Evolutionary conservation across 345 rosid species (phyloP), one percentile per base, ranked within the genome.

Genomic region (Cochlearia excelsa): DNA sequence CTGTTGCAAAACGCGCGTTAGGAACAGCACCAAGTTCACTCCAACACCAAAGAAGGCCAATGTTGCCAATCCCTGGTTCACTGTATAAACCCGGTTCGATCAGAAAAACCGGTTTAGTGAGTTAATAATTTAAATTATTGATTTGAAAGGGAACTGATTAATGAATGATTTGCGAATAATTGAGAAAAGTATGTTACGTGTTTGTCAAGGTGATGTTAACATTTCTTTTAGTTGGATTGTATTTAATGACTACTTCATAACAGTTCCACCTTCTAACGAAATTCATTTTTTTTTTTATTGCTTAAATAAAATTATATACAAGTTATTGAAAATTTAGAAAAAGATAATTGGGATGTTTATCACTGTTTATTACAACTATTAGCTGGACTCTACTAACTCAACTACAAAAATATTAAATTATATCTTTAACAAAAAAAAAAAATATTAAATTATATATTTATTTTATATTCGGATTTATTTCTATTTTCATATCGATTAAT

Each of bases 1-100:
- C 71, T 94, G 97, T 2, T 80, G 95, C 47, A 94, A 67, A 30
- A 90, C 99, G 66, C 99, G 89, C 23, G 99, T 94, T 71, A 94
- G 74, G 85, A 94, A 90, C 72, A 90, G 71, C 69, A 94, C 99
- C 69, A 94, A 64, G 52, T 94, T 94, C 73, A 94, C 97, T 30
- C 96, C 97, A 53, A 94, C 97, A 29, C 99, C 99, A 54, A 94
- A 94, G 81, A 94, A 94, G 3, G 99, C 99, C 7, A 94, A 76
- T 23, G 99, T 94, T 30, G 99, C 99, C 65, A 94, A 70, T 4
- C 96, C 99, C 63, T 94, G 99, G 79, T 90, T 94, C 79, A 87
- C 97, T 94, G 86, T 67, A 29, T 55, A 43, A 63, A 65, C 49
- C 49, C 65, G 65, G 73, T 56, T 37, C 48, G 27, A 39, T 58